Evolutionary conservation across 208 protist genomes (phyloP), one percentile per base, ranked within the genome.

Genomic region (Tritrichomonas musculus): DNA sequence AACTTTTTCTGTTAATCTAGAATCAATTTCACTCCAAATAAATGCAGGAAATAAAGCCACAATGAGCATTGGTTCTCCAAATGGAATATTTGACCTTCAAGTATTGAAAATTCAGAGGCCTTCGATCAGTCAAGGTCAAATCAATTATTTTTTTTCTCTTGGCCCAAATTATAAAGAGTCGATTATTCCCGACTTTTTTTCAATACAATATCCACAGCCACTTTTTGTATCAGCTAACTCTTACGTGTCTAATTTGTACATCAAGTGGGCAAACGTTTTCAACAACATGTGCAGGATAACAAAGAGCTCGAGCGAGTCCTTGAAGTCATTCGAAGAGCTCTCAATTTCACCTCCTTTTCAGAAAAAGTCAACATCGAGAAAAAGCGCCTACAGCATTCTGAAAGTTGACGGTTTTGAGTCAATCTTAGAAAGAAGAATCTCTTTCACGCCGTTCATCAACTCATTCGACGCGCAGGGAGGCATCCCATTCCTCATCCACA

Each of bases 81-180:
- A 20, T 50, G 30, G 11, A 30, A 47, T 17, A 30, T 82, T 82
- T 27, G 73, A 82, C 27, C 30, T 82, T 22, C 73, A 82, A 27
- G 47, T 39, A 0, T 82, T 82, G 13, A 44, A 39, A 82, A 17
- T 82, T 25, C 41, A 47, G 4, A 82, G 73, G 30, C 73, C 73
- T 47, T 8, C 9, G 9, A 30, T 82, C 3, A 30, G 49, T 25
- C 33, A 82, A 17, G 4, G 14, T 27, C 33, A 82, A 82, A 22
- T 82, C 17, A 30, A 47, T 50, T 50, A 82, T 50, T 82, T 82
- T 20, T 88, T 88, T 36, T 27, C 77, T 17, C 30, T 88, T 14
- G 77, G 77, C 17, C 77, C 77, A 39, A 88, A 88, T 57, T 53
- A 53, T 44, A 88, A 88, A 88, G 77, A 88, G 57, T 60, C 39